These are phyloP conservation scores for Trichomonas gallinae DNA, from an alignment of 208 protist species.

Conservation along the genomic window DNA sequence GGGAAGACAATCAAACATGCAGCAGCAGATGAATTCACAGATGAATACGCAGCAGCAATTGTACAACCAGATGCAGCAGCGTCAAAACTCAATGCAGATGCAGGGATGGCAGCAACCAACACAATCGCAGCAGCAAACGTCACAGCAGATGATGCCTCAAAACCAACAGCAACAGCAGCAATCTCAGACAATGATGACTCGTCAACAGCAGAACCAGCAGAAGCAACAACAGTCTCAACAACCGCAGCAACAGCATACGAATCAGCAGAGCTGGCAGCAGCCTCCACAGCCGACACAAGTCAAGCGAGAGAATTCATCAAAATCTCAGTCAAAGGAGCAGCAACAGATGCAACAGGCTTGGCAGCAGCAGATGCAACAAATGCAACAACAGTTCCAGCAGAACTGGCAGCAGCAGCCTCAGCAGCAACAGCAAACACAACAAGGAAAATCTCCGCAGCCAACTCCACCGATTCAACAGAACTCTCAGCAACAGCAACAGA, in stretches of 20 bases:
- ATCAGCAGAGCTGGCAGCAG: not conserved
- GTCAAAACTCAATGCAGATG: no score
- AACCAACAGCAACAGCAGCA: no score
- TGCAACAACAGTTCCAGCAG: not conserved
- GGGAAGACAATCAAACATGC: no score
- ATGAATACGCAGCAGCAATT: no score
- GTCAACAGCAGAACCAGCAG: no score
- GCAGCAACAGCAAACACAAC: not conserved
- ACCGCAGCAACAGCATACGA: not conserved
- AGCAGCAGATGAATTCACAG: no score
- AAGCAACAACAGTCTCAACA: no score
- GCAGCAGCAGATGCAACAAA: not conserved
- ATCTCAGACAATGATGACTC: no score
- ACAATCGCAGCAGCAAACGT: no score
- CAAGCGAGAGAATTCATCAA: not conserved
- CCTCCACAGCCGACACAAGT: not conserved
- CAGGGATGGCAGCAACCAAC: no score
- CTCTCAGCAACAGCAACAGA: not conserved
- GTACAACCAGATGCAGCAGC: no score
- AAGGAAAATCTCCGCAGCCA: not conserved
- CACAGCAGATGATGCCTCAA: no score
- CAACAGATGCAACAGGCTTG: not conserved
- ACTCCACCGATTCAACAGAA: not conserved
- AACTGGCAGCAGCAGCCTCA: not conserved
- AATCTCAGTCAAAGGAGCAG: not conserved